Evolutionary conservation across 2,329 filamentous ascomycete genomes (phyloP).

Genomic region (Botrytis deweyae): DNA sequence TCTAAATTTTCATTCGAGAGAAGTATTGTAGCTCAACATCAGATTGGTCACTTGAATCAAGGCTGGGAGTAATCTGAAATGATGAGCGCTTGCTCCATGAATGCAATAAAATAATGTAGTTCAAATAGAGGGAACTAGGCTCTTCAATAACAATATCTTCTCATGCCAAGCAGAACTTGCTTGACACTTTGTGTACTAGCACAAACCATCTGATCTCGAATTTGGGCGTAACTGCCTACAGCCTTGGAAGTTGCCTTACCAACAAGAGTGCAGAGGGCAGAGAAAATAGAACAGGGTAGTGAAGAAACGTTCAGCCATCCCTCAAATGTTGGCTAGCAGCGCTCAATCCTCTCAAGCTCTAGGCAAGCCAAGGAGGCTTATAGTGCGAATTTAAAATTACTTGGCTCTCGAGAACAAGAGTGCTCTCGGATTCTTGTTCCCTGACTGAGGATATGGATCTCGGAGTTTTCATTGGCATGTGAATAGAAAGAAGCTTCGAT

Average conservation of each 20-base stretch:
- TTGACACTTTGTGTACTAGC: not conserved
- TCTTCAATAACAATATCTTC: not conserved
- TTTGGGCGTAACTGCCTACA: not conserved
- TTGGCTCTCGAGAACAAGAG: not conserved
- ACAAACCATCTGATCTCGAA: not conserved
- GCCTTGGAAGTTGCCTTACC: not conserved
- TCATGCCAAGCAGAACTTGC: not conserved
- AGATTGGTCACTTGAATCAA: not conserved
- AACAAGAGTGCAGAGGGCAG: not conserved
- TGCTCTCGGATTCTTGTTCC: not conserved
- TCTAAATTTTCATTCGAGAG: not conserved
- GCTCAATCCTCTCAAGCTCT: not conserved
- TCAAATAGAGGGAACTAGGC: not conserved
- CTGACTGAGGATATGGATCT: not conserved
- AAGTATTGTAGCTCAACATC: not conserved
- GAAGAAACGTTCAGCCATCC: not conserved
- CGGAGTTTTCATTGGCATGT: not conserved
- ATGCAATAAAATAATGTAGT: not conserved
- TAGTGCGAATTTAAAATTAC: not conserved
- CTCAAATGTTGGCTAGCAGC: not conserved
- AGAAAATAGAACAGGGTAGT: not conserved
- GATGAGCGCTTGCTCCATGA: not conserved
- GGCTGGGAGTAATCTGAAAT: accelerated
- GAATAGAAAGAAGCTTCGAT: not conserved
- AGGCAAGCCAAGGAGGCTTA: not conserved